Conservation (phyloP, 1,284 basidiomycete species). For the Ceratobasidium sp. region DNA sequence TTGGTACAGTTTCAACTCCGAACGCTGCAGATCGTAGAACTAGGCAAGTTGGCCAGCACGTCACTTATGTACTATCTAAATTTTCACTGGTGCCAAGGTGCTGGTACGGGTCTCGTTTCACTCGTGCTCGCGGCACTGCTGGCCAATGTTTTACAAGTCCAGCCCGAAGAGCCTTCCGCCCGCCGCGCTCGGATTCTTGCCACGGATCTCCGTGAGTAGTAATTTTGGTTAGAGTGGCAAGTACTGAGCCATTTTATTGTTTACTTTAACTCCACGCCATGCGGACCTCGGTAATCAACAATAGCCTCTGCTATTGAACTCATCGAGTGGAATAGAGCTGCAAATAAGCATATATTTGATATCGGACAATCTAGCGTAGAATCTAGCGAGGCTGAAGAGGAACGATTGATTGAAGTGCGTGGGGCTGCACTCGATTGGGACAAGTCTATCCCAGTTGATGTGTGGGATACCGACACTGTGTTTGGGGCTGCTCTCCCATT, state of each 20-base stretch:
- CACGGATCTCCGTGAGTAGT: slow-evolving; percentile 76
- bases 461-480: slow-evolving; percentile 4
- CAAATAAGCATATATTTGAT: slow-evolving; percentile 57
- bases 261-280: slow-evolving; percentile 17
- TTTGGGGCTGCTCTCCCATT: slow-evolving; percentile 6
- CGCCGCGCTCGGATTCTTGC: slow-evolving; percentile 62
- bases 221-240: background rate
- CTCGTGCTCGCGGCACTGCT: slow-evolving; percentile 69
- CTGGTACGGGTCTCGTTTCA: slow-evolving; percentile 84
- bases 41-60: slow-evolving; percentile 64
- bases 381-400: slow-evolving; percentile 7
- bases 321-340: slow-evolving; percentile 72
- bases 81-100: slow-evolving; percentile 62
- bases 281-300: slow-evolving; percentile 2
- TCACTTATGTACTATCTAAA: background rate
- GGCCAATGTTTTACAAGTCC: no score
- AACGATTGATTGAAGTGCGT: slow-evolving; percentile 49
- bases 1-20: background rate
- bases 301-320: slow-evolving; percentile 82
- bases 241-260: background rate
- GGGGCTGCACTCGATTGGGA: slow-evolving; percentile 81
- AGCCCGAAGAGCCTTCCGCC: background rate
- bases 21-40: slow-evolving; percentile 60
- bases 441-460: slow-evolving; percentile 45
- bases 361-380: background rate